Base-by-base conservation (phyloP, 2,329 filamentous ascomycete genomes). In the Neopestalotiopsis sp. region DNA sequence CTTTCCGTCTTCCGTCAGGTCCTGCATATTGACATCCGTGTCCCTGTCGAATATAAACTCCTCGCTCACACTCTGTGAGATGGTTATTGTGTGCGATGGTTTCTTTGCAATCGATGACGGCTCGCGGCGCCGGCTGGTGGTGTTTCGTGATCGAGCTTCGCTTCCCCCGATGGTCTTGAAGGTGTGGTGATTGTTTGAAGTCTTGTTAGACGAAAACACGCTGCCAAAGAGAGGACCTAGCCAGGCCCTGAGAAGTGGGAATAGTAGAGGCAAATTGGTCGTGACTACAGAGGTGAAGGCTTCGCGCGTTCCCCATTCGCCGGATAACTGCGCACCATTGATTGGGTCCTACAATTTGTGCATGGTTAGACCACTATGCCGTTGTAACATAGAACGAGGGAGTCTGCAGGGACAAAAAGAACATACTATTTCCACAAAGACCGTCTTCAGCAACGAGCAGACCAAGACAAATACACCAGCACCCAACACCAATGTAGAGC, bases 231-330 rank as follows among this genome's bases (percentile, higher is more conserved):
- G n/a, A 0, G 80, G 81, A 4, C 72, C 73, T 10, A 83, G 72
- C 76, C 77, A 79, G 56, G 71, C 72, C 68, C 81, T 81, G 62
- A 86, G 65, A 1, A 85, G 75, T 3, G 84, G 81, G 75, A 85
- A 84, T 56, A 85, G 76, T 75, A 83, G 79, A 2, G 80, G 81
- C 1, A 83, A 74, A 70, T 84, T 83, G 6, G 81, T 83, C 5
- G 79, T 82, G 42, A 82, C 74, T 40, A 81, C 76, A 2, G 82
- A 81, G 17, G 82, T 78, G 58, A 84, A 84, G 17, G 81, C 80
- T 66, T 84, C 82, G 9, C 81, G 79, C n/a, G 80, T 77, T 2
- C 79, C 81, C 82, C 82, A 84, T 2, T 78, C 79, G 3, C 81
- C 81, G 7, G 82, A 80, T 6, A 81, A 72, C 42, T 79, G 77